A percentile compares a stretch with the other conserved stretches of the same genome.
Evolutionary conservation across 2,329 filamentous ascomycete genomes (phyloP).

Genomic region (Sporothrix sp.): DNA sequence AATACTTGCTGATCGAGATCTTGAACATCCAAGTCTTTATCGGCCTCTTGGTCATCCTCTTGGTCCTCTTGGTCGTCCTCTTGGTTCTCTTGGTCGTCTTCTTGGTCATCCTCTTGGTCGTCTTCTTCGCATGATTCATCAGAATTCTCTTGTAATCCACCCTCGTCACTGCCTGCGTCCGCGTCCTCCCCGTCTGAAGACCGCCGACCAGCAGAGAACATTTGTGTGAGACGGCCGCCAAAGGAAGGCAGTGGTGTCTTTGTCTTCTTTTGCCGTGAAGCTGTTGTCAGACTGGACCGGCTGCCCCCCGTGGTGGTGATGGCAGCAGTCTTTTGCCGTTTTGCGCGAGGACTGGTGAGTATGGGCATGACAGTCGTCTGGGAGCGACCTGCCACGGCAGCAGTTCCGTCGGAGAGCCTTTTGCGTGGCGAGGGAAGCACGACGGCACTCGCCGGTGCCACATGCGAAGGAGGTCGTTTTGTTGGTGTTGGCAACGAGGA

Average conservation of each 20-base stretch:
- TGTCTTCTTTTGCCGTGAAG: conserved; percentile 22
- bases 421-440: conserved; percentile 33
- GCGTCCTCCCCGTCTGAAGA: background rate
- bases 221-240: conserved; percentile 18
- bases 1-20: background rate
- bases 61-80: conserved; percentile 17
- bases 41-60: conserved; percentile 11
- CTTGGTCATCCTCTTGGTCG: background rate
- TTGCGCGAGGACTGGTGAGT: conserved; percentile 39
- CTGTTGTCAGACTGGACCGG: conserved; percentile 48
- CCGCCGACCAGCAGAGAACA: conserved; percentile 17
- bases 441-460: background rate
- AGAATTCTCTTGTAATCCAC: too few relatives aligned
- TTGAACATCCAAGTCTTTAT: background rate
- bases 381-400: conserved; percentile 68
- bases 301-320: conserved; percentile 29
- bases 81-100: background rate
- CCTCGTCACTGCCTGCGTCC: too few relatives aligned
- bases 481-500: background rate
- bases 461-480: background rate
- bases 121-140: too few relatives aligned
- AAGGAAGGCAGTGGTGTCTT: conserved; percentile 17
- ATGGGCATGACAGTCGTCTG: conserved; percentile 46
- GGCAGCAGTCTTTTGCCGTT: conserved; percentile 29
- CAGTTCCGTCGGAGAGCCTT: conserved; percentile 51